phyloP scores from a whole-genome alignment of 2,329 filamentous ascomycete genomes.

The Sclerotinia glacialis region DNA sequence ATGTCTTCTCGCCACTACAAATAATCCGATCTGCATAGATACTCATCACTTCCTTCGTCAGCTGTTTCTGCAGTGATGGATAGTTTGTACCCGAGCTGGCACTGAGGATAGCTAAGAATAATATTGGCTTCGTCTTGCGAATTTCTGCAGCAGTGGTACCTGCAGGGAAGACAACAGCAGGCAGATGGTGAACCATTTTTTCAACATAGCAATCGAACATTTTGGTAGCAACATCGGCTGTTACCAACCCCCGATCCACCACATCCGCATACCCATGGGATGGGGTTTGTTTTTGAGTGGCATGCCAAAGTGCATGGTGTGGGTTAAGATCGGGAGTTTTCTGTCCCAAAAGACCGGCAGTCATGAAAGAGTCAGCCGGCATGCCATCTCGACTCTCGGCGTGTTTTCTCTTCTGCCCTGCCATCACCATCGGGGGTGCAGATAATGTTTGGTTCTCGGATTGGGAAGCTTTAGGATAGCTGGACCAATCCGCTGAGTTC shows the following conservation, averaged over 20 bases:
- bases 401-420: constrained; percentile 40
- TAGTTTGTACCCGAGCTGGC: constrained; percentile 59
- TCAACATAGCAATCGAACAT: constrained; percentile 59
- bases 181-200: constrained; percentile 59
- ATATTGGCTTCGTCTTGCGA: constrained; percentile 57
- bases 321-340: constrained; percentile 8
- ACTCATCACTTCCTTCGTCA: constrained; percentile 49
- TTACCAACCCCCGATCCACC: constrained; percentile 59
- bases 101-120: constrained; percentile 67
- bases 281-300: constrained; percentile 21
- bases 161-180: constrained; percentile 58
- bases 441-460: constrained; percentile 30
- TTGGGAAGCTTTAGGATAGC: constrained; percentile 34
- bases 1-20: constrained; percentile 49
- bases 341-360: constrained; percentile 4
- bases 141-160: constrained; percentile 54
- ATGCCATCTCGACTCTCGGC: constrained; percentile 30
- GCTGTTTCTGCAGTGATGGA: constrained; percentile 42
- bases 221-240: constrained; percentile 52
- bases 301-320: constrained; percentile 8
- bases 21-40: constrained; percentile 49
- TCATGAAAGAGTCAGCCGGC: constrained; percentile 19
- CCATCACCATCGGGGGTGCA: constrained; percentile 39
- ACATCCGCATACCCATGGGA: constrained; percentile 42
- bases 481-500: constrained; percentile 31